Evolutionary conservation across 306 rosid genomes (phyloP), one percentile per base, ranked within the genome.

Genomic region (Acacia melanoxylon): DNA sequence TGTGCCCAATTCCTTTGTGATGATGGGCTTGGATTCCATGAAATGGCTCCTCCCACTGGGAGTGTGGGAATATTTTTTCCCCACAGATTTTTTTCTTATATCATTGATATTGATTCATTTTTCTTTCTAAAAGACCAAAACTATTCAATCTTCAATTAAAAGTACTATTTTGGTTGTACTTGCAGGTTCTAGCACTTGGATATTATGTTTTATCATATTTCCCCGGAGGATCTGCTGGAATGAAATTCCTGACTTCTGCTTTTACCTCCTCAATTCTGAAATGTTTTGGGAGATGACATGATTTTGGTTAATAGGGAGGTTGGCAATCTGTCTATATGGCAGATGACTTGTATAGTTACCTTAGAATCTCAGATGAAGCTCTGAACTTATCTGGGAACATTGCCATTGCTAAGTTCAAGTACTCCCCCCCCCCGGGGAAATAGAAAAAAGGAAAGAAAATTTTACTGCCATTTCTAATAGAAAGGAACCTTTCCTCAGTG

Each of bases 201-300:
- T 93, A 96, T 88, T 96, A 94, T 80, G 97, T 97, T 67, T 85
- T 96, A 82, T 96, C 99, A 49, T 96, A 96, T 85, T 96, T 96
- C 78, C 99, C 98, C 25, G 99, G 99, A 69, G 99, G 99, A 85
- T 91, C 98, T 76, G 89, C 97, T 70, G 98, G 99, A 78, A 83
- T 96, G 92, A 96, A 87, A 88, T 96, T 93, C 83, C 87, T 96
- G 68, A 82, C 97, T 79, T 93, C 99, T 17, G 91, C 95, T 56
- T 85, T 92, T 83, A 86, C 91, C 56, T 91, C 98, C 51, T 89
- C 98, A 14, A 76, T 96, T 70, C 76, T 90, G 94, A 91, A 27
- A 87, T 96, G 98, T 88, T 93, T 94, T 77, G 97, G 99, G 89
- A 92, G 99, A 88, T 96, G 94, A 96, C 91, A 68, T 56, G 22